phyloP scores from a whole-genome alignment of 2,329 filamentous ascomycete species.

The Penicillium glabrum region DNA sequence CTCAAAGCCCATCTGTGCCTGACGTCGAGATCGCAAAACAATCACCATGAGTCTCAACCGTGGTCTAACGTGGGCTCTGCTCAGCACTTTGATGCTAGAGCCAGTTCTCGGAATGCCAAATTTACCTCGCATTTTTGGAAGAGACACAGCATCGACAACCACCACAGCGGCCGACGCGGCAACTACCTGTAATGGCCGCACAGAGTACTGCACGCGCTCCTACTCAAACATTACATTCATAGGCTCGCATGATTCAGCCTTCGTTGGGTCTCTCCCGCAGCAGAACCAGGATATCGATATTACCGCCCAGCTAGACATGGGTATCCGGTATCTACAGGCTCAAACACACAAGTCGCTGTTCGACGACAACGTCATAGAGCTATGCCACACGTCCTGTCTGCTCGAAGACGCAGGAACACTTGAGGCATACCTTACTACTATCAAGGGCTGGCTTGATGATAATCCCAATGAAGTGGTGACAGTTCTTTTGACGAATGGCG shows the following conservation, averaged over 20 bases:
- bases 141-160: constrained; percentile 1
- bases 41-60: constrained; percentile 8
- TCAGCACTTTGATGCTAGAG: constrained; percentile 3
- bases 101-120: not conserved
- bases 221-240: constrained; percentile 64
- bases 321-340: constrained; percentile 64
- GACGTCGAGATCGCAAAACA: not conserved
- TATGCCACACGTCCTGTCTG: constrained; percentile 66
- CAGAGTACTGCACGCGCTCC: constrained; percentile 54
- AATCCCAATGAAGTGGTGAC: constrained; percentile 64
- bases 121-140: not conserved
- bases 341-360: constrained; percentile 58
- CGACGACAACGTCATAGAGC: constrained; percentile 51
- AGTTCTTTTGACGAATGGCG: constrained; percentile 63
- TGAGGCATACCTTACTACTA: constrained; percentile 53
- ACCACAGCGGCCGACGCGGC: constrained; percentile 10
- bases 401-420: constrained; percentile 61
- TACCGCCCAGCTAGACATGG: constrained; percentile 58
- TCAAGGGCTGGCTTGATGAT: constrained; percentile 61
- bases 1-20: not conserved
- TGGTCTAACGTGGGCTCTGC: constrained; percentile 6
- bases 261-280: constrained; percentile 55
- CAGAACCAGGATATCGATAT: constrained; percentile 64
- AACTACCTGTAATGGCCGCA: constrained; percentile 58
- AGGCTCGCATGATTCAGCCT: constrained; percentile 66